Conservation (phyloP, 768 basidiomycete genomes). For the Kwoniella newhampshirensis region DNA sequence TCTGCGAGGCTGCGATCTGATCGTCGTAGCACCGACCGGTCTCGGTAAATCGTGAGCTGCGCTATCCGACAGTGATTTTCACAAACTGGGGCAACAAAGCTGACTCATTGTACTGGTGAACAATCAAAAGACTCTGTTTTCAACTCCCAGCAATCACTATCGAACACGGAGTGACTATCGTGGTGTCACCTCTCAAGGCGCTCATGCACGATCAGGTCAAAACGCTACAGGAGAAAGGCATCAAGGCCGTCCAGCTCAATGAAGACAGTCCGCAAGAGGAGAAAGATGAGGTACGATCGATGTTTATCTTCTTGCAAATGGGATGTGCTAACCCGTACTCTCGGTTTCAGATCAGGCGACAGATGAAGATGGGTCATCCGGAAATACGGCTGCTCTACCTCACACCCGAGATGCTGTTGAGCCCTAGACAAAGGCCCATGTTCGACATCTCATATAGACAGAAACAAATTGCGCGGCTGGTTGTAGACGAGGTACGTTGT, state of each 20-base stretch:
- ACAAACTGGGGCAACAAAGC: background rate
- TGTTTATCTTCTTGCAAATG: background rate
- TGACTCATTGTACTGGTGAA: background rate
- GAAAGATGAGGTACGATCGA: slow-evolving; percentile 25
- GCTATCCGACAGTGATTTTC: background rate
- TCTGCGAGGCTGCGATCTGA: slow-evolving; percentile 45
- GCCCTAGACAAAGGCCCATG: slow-evolving; percentile 22
- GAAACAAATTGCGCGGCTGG: slow-evolving; percentile 48
- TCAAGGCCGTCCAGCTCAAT: slow-evolving; percentile 44
- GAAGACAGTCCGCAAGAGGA: slow-evolving; percentile 30
- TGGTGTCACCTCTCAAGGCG: slow-evolving; percentile 50
- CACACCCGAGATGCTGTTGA: slow-evolving; percentile 49
- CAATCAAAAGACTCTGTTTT: slow-evolving; percentile 52
- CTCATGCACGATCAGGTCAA: slow-evolving; percentile 51
- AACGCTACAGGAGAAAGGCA: slow-evolving; percentile 29
- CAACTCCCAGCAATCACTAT: slow-evolving; percentile 50
- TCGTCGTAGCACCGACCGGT: slow-evolving; percentile 52
- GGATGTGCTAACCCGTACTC: background rate
- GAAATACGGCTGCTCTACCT: slow-evolving; percentile 46
- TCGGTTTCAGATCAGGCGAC: slow-evolving; percentile 33
- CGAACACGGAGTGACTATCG: slow-evolving; percentile 49
- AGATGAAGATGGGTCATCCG: slow-evolving; percentile 48
- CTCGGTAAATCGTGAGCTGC: slow-evolving; percentile 49
- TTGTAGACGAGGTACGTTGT: slow-evolving; percentile 51
- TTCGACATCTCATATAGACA: slow-evolving; percentile 40